Conservation (phyloP, 495 filamentous ascomycete species). For the Monascus purpureus region DNA sequence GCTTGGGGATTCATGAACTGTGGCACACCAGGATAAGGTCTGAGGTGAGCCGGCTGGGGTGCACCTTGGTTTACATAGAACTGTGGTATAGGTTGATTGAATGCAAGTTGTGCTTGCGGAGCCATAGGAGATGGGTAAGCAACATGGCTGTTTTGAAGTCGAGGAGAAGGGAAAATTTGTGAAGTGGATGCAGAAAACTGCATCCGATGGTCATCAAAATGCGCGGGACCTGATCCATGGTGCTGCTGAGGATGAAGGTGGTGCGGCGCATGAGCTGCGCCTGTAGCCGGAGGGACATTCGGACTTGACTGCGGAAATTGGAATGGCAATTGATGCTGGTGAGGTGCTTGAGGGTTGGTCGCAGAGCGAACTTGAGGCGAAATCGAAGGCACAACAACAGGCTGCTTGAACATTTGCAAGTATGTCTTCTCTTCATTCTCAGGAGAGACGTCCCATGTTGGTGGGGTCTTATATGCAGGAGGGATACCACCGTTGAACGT, state of each 20-base stretch:
- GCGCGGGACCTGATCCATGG: slow-evolving; percentile 45
- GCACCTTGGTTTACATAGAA: slow-evolving; percentile 54
- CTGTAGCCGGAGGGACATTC: slow-evolving; percentile 25
- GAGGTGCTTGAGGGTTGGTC: slow-evolving; percentile 49
- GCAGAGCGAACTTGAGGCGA: slow-evolving; percentile 53
- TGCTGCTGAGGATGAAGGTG: slow-evolving; percentile 52
- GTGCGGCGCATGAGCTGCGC: slow-evolving; percentile 50
- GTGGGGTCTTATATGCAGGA: slow-evolving; percentile 61
- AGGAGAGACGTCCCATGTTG: slow-evolving; percentile 57
- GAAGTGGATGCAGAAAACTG: slow-evolving; percentile 65
- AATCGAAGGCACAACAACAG: slow-evolving; percentile 35
- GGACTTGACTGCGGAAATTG: slow-evolving; percentile 38
- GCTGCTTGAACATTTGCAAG: slow-evolving; percentile 60
- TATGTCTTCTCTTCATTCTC: slow-evolving; percentile 56
- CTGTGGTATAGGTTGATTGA: slow-evolving; percentile 58
- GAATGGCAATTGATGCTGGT: slow-evolving; percentile 66
- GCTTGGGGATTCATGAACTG: slow-evolving; percentile 55
- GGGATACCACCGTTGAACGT: slow-evolving; percentile 60
- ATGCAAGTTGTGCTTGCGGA: slow-evolving; percentile 51
- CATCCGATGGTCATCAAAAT: slow-evolving; percentile 71
- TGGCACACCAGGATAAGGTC: slow-evolving; percentile 33
- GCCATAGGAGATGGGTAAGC: slow-evolving; percentile 60
- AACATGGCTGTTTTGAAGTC: slow-evolving; percentile 53
- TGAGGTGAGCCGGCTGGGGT: slow-evolving; percentile 30
- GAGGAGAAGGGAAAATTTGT: slow-evolving; percentile 65